Evolutionary conservation across 495 filamentous ascomycete genomes (phyloP), one percentile per base, ranked within the genome.

Genomic region (Jackrogersella minutella): DNA sequence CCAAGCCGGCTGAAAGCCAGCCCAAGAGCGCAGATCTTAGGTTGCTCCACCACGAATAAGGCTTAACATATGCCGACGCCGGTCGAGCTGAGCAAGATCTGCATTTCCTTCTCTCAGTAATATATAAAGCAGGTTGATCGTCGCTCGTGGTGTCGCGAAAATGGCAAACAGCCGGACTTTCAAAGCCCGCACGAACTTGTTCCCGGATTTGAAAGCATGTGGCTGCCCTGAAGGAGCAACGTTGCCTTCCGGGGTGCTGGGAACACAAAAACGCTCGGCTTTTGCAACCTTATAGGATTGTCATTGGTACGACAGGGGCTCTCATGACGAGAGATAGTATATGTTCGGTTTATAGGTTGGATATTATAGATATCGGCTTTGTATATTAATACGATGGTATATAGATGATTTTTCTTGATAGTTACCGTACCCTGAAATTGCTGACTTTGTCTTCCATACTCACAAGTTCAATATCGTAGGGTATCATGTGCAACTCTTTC

Each of bases 1-100:
- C 67, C 67, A 70, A 70, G 67, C 67, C 67, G 67, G 67, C 53
- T 66, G 67, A 66, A 70, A 55, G 34, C 47, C 43, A 49, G 58
- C 14, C 1, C 37, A 57, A 40, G 55, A 24, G 34, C 50, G 64
- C 43, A 51, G 52, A 54, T 63, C 37, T n/a, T 37, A 30, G 11
- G 34, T 44, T 13, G 5, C 16, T 58, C 22, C 13, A 3, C 17
- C 37, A 7, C 28, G 17, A 37, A 14, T 49, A 47, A 53, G 34
- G 53, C 36, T 44, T 51, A 33, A 28, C 56, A 64, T 33, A 53
- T 64, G 61, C 61, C 61, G 66, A 46, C 10, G 14, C 5, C 31
- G 36, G 21, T 52, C 34, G 57, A 57, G 56, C 61, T 61, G 55
- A 58, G 66, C 30, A 69, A 61, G 66, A 69, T 69, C 61, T 39